Percentiles rank a stretch among this genome's conserved stretches.
These are phyloP conservation scores for Eucalyptus sp. DNA, from an alignment of 345 rosid species.

Conservation along the genomic window DNA sequence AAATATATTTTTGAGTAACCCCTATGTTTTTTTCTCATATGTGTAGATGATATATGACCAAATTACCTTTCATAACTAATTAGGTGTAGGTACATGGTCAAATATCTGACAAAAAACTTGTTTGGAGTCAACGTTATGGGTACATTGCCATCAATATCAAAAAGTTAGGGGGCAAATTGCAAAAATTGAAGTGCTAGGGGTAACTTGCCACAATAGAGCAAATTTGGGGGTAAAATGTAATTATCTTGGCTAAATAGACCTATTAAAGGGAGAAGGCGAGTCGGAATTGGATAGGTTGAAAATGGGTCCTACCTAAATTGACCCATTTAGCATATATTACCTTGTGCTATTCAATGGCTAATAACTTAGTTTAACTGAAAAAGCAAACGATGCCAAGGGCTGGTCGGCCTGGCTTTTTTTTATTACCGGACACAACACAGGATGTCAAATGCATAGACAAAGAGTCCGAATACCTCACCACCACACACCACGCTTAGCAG, in stretches of 20 bases:
- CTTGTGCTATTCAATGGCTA: neutral
- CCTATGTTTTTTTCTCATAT: neutral
- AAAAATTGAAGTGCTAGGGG: neutral
- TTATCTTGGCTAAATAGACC: neutral
- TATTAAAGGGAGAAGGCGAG: neutral
- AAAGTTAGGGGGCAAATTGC: neutral
- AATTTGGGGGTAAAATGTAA: neutral
- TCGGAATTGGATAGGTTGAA: accelerated
- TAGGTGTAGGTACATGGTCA: accelerated
- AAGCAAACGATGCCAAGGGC: neutral
- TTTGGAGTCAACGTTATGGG: neutral
- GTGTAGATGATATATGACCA: neutral
- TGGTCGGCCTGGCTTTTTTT: neutral
- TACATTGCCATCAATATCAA: neutral
- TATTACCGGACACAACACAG: neutral
- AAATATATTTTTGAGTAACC: neutral
- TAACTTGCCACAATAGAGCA: neutral
- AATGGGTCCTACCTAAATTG: neutral
- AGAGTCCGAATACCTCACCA: neutral
- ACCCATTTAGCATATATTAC: neutral
- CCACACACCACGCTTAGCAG: neutral
- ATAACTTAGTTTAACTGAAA: neutral
- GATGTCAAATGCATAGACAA: neutral
- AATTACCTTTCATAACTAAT: neutral
- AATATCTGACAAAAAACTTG: too few species aligned